A percentile compares a stretch with the other conserved stretches of the same genome.
Evolutionary conservation across 371 early-diverging fungal genomes (phyloP).

Genomic region (Lichtheimia hyalospora): DNA sequence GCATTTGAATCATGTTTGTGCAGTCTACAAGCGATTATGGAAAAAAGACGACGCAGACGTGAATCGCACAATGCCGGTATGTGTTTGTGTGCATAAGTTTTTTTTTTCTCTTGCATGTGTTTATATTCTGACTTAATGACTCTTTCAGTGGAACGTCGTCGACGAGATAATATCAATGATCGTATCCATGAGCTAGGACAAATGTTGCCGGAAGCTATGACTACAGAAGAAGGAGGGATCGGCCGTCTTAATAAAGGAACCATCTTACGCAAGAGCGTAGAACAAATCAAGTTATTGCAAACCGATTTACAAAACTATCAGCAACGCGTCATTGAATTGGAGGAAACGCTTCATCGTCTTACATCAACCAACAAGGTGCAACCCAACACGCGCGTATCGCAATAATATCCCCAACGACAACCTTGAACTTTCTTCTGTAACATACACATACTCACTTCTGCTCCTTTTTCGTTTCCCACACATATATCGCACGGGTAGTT

Average conservation of each 20-base stretch:
- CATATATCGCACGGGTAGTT: constrained; percentile 1
- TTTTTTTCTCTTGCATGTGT: not conserved
- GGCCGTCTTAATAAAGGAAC: constrained; percentile 78
- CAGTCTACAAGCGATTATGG: constrained; percentile 51
- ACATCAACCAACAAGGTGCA: not conserved
- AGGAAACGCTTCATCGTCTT: constrained; percentile 35
- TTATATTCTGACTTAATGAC: not conserved
- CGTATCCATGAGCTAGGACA: constrained; percentile 92
- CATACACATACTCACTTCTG: not conserved
- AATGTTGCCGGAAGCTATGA: constrained; percentile 76
- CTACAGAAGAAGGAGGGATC: constrained; percentile 45
- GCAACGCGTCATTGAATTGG: constrained; percentile 68
- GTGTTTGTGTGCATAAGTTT: not conserved
- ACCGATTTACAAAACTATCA: constrained; percentile 51
- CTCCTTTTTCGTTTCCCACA: not conserved
- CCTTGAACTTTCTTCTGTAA: not conserved
- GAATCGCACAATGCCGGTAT: constrained; percentile 94
- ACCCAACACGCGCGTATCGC: not conserved
- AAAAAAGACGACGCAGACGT: constrained; percentile 88
- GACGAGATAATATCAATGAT: constrained; percentile 97
- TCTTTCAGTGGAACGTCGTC: constrained; percentile 82
- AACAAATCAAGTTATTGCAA: constrained; percentile 78
- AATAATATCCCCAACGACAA: not conserved
- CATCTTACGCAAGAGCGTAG: constrained; percentile 85
- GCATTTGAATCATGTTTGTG: not conserved